Percentiles rank a stretch among this genome's conserved stretches.
Conservation (phyloP, 495 filamentous ascomycete species). For the Podospora conica region DNA sequence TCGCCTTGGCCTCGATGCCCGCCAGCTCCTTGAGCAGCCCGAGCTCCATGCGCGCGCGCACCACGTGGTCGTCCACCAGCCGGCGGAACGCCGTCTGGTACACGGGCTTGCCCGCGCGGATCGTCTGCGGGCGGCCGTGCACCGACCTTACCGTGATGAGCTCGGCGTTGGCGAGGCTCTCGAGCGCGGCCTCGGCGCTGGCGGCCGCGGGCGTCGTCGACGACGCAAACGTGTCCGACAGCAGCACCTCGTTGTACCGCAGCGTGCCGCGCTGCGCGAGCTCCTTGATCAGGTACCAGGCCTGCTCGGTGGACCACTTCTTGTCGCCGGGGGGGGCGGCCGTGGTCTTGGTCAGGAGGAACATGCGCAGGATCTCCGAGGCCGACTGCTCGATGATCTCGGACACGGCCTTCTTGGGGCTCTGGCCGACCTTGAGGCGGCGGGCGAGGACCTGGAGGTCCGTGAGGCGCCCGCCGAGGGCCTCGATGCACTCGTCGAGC, state of each 20-base stretch:
- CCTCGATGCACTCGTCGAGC: conserved; percentile 74
- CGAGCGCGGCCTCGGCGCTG: conserved; percentile 63
- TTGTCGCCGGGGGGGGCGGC: conserved; percentile 42
- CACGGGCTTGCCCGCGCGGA: conserved; percentile 81
- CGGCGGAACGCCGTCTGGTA: conserved; percentile 74
- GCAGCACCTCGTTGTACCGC: conserved; percentile 75
- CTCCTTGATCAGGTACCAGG: conserved; percentile 77
- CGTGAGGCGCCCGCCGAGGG: conserved; percentile 81
- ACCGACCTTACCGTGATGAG: conserved; percentile 69
- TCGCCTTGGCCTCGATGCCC: conserved; percentile 63
- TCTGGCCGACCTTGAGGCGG: conserved; percentile 86
- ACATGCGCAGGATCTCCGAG: conserved; percentile 89
- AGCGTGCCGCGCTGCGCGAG: conserved; percentile 57
- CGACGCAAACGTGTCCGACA: conserved; percentile 63
- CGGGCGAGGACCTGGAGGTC: conserved; percentile 90
- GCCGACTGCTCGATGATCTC: conserved; percentile 86
- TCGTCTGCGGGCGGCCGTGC: conserved; percentile 67
- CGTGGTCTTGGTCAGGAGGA: conserved; percentile 53
- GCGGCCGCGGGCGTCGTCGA: conserved; percentile 35
- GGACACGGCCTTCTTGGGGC: conserved; percentile 70
- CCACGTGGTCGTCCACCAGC: conserved; percentile 62
- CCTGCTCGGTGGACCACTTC: conserved; percentile 75
- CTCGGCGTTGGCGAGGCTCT: conserved; percentile 78
- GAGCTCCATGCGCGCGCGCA: conserved; percentile 70
- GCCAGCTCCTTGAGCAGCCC: conserved; percentile 58